Conservation (phyloP, 768 basidiomycete genomes). For the Tricholoma hemisulphureum region DNA sequence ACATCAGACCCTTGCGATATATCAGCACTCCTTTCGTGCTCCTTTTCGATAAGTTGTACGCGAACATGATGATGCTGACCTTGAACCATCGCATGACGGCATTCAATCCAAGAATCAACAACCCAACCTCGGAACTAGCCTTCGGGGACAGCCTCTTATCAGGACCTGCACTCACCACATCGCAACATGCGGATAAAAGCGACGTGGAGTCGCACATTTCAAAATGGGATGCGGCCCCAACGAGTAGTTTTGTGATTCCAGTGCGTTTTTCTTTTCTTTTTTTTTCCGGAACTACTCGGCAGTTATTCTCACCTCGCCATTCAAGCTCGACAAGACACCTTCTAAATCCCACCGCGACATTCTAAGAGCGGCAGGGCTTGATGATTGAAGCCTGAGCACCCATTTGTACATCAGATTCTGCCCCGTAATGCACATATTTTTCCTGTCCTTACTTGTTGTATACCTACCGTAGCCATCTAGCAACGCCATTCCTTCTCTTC, state of each 20-base stretch:
- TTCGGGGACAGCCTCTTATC: neutral
- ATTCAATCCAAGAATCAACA: neutral
- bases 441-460: neutral
- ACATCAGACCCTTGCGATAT: constrained; percentile 11
- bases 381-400: neutral
- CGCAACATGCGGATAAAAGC: neutral
- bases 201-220: neutral
- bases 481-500: neutral
- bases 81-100: constrained; percentile 25
- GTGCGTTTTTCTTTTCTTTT: neutral
- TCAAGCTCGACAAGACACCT: neutral
- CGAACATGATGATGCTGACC: constrained; percentile 30
- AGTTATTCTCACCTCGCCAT: neutral
- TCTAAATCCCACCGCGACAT: neutral
- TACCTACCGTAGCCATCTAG: neutral
- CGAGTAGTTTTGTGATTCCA: neutral
- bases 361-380: neutral
- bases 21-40: constrained; percentile 2
- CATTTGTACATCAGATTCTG: no score
- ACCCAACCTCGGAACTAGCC: neutral
- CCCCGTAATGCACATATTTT: no score
- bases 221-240: neutral
- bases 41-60: constrained; percentile 32
- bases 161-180: neutral
- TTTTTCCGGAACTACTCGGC: neutral